Evolutionary conservation across 495 filamentous ascomycete genomes (phyloP), one percentile per base, ranked within the genome.

Genomic region (Aspergillus sparsus): DNA sequence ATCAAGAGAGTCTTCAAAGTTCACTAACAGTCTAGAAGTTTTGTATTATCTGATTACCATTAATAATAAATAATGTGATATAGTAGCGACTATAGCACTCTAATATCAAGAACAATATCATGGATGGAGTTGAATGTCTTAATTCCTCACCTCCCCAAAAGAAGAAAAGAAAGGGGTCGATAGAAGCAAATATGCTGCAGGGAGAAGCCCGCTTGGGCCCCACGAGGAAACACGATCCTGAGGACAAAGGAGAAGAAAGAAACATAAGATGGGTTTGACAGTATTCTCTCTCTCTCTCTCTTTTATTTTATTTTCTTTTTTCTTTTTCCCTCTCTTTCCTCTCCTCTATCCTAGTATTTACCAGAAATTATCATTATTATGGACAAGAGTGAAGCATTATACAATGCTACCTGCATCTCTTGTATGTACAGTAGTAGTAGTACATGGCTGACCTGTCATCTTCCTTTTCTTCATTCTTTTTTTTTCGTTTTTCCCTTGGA

Each of bases 161-260:
- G 46, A 42, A 46, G 16, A 32, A 47, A 56, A 46, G 51, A 50
- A 61, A 50, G 58, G 52, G 58, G 33, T 36, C 46, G 46, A 45
- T 37, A 32, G 37, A 41, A 44, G 54, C 53, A 49, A 60, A 62
- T n/a, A 41, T 21, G 15, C 44, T 21, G 44, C n/a, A 47, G 11
- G 53, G 53, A 61, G 53, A 54, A 61, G 45, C 57, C 57, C 58
- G 58, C 58, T 61, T 61, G 53, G 62, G 49, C 21, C 62, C 62
- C 62, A 65, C 54, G 62, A 61, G 55, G 60, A 56, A 44, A 61
- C 39, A 45, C 52, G 52, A 15, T 27, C 37, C 49, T 49, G 36
- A 57, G 55, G 44, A 46, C n/a, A 34, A 57, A 13, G 50, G 35
- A 35, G 35, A 39, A 32, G 42, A 52, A 61, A 36, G n/a, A 51